phyloP scores from a whole-genome alignment of 1,284 basidiomycete genomes.

The Peniophora sp. region DNA sequence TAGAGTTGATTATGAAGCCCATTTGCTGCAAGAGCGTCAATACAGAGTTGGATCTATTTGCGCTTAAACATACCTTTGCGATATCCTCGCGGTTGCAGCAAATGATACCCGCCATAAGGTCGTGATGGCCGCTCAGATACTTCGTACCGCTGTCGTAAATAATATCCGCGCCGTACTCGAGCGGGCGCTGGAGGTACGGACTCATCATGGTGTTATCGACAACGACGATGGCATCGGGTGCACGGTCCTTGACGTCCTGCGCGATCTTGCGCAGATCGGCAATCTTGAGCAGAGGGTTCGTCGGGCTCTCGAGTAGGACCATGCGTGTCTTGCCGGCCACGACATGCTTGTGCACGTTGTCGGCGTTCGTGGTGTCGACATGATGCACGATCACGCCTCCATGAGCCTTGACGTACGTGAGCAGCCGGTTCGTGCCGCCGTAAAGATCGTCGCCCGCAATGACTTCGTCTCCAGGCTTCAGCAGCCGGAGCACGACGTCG shows the following conservation, averaged over 20 bases:
- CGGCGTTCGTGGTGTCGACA: constrained; percentile 84
- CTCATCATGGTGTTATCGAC: constrained; percentile 99
- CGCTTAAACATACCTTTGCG: constrained; percentile 52
- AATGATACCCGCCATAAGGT: constrained; percentile 96
- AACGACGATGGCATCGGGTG: constrained; percentile 80
- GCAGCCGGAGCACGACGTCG: constrained; percentile 88
- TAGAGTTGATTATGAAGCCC: constrained; percentile 90
- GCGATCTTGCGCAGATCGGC: constrained; percentile 84
- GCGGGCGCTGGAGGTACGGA: constrained; percentile 92
- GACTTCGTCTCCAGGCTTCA: constrained; percentile 92
- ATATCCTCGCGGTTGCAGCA: constrained; percentile 90
- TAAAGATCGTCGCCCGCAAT: constrained; percentile 98
- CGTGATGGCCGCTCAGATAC: constrained; percentile 97
- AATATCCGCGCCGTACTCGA: constrained; percentile 94
- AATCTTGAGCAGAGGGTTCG: constrained; percentile 96
- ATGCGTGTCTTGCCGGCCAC: constrained; percentile 73
- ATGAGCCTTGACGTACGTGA: constrained; percentile 86
- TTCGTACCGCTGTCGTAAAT: constrained; percentile 99
- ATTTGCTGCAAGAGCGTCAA: constrained; percentile 50
- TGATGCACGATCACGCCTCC: constrained; percentile 89
- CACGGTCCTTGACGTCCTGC: constrained; percentile 72
- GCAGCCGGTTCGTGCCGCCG: constrained; percentile 94
- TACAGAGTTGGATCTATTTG: neutral
- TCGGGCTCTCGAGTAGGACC: constrained; percentile 96
- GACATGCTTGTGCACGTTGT: constrained; percentile 57